Evolutionary conservation across 2,329 filamentous ascomycete genomes (phyloP), one percentile per base, ranked within the genome.

Genomic region (Penicillium expansum): DNA sequence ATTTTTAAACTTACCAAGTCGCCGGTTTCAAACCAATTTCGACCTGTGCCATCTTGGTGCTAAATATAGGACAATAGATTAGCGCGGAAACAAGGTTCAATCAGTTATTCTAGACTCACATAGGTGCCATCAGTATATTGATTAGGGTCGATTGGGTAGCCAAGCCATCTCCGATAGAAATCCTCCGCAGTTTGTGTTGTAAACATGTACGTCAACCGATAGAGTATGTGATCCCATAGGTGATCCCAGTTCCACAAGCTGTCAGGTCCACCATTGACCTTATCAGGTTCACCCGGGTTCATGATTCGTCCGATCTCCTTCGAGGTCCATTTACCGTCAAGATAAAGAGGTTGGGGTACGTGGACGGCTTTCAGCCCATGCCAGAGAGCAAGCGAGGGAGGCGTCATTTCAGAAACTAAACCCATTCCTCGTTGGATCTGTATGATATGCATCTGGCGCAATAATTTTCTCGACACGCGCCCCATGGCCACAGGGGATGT

Each of bases 401-500:
- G 33, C 7, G 35, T 38, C 56, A 55, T 58, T 24, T 55, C 56
- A 29, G 52, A 50, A 16, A 33, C 32, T 10, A 55, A 13, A 6
- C 37, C 45, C 1, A 45, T 18, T 10, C 42, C 33, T 29, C 11
- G 29, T n/a, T 55, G n/a, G n/a, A n/a, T 33, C 11, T 45, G 16
- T 11, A 30, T 18, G 6, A 37, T 27, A 18, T 58, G 56, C 42
- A 55, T 52, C 5, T 84, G 84, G 44, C 81, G 74, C 6, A 92
- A 76, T 1, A 92, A 78, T 13, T 87, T 82, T 24, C 85, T 82
- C 29, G 84, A 88, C 33, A 91, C 77, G 10, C 89, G 85, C 1
- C 82, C 85, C 0, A 88, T 86, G 3, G 88, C 91, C 59, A 91
- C 86, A 69, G 91, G 89, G 49, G 87, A 83, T 38, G 83, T 85